Base-by-base conservation (phyloP, 345 rosid species). In the Heritiera littoralis region DNA sequence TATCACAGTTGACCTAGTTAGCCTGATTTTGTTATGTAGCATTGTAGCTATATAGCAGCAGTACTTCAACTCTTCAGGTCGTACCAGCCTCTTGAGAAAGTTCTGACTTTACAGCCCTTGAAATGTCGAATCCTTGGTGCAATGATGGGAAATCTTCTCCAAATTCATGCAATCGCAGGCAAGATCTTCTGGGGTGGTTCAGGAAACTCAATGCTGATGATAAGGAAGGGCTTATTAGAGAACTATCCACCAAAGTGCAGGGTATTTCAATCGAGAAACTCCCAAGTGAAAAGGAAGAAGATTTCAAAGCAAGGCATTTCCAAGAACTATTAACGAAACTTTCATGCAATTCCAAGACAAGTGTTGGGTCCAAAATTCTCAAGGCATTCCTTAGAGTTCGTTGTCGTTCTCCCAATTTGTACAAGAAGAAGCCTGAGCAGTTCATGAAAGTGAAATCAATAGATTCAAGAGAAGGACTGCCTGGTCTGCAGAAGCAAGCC, bases 271-370 rank as follows among this genome's bases (percentile, higher is more conserved):
- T 65, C 1, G 23, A 65, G 69, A 38, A 65, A 65, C 45, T 61
- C 48, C 69, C 69, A 38, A 38, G 6, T 17, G 69, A 65, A 38
- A 12, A 0, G 23, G 69, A 17, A 15, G 69, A 65, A 14, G 69
- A 65, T 65, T 38, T 65, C 70, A 66, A 66, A 38, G 3, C 49
- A 66, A 66, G 70, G 70, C 23, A 38, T 40, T 66, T 66, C 70
- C 48, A 38, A 18, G 2, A 66, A 66, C 70, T 66, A 2, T 3
- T 66, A 4, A 18, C 15, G 48, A 40, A 41, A 17, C 70, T 66
- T 17, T 40, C 70, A 7, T 66, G 48, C 48, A 40, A 64, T 59
- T 59, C 64, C n/a, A 64, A 35, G n/a, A 14, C 4, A 35, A 64
- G 7, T 35, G 4, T 35, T 15, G 38, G 38, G 38, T 35, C 38